Percentiles rank a stretch among this genome's conserved stretches.
Evolutionary conservation across 2,329 filamentous ascomycete species (phyloP).

Genomic region (Fusarium armeniacum): DNA sequence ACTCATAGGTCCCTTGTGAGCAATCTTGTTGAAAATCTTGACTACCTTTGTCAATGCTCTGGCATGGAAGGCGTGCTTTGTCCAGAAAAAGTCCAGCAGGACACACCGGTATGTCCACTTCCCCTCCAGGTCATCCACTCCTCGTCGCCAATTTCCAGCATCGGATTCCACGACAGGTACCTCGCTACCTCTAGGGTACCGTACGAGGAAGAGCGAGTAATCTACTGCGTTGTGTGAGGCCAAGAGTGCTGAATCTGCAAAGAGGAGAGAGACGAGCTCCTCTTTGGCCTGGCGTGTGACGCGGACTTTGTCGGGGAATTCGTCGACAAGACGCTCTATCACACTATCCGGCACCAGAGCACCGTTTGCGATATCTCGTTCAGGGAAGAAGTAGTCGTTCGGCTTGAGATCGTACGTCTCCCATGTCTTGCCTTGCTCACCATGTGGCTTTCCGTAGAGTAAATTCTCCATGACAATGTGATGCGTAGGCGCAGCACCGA

Average conservation of each 20-base stretch:
- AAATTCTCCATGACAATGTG: slow-evolving; percentile 86
- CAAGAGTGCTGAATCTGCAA: slow-evolving; percentile 74
- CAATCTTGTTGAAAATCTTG: slow-evolving; percentile 73
- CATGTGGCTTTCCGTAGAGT: slow-evolving; percentile 69
- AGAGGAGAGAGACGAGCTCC: slow-evolving; percentile 67
- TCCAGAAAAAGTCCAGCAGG: slow-evolving; percentile 84
- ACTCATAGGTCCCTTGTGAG: slow-evolving; percentile 77
- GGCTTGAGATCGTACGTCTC: slow-evolving; percentile 83
- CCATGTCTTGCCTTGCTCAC: slow-evolving; percentile 63
- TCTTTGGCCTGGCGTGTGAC: slow-evolving; percentile 69
- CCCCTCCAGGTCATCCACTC: slow-evolving; percentile 71
- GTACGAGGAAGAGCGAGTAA: slow-evolving; percentile 80
- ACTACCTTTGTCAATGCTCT: slow-evolving; percentile 76
- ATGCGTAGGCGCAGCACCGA: slow-evolving; percentile 75
- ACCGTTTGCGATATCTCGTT: slow-evolving; percentile 77
- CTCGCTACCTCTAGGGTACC: slow-evolving; percentile 52
- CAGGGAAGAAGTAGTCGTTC: slow-evolving; percentile 80
- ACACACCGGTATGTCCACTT: slow-evolving; percentile 77
- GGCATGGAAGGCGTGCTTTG: slow-evolving; percentile 77
- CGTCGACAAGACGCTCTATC: slow-evolving; percentile 74
- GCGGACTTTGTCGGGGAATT: slow-evolving; percentile 75
- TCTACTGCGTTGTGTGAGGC: slow-evolving; percentile 76
- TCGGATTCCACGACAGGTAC: slow-evolving; percentile 31
- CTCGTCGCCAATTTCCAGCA: slow-evolving; percentile 68
- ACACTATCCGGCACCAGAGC: slow-evolving; percentile 73